Evolutionary conservation across 2,329 filamentous ascomycete genomes (phyloP), one percentile per base, ranked within the genome.

Genomic region (Xylariomycetidae sp.): DNA sequence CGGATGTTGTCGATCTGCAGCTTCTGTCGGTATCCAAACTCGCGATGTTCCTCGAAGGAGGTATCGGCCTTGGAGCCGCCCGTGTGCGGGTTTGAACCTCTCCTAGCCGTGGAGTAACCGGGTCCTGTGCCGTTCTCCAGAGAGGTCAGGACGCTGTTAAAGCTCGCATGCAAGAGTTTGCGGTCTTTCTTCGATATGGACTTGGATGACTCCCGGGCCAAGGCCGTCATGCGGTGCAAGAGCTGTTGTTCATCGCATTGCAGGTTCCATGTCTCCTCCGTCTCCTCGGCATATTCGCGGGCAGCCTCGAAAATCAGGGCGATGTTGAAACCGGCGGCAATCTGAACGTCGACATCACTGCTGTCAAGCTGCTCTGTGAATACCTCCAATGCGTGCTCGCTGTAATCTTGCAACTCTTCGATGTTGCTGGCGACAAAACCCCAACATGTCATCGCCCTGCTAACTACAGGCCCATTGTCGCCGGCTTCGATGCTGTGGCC

Each of bases 351-450:
- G 1, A 79, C 66, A 38, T 88, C 80, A 19, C 70, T 70, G 55
- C 84, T 88, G 39, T 89, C 80, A 13, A 95, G 80, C 59, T 94
- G 88, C 30, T 94, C 88, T 26, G 86, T 80, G 48, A 95, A 88
- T 2, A 82, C 80, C 33, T 92, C 84, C 49, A 92, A 74, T 12
- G 85, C 82, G 17, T 77, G 64, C 43, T 87, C 80, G 19, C 82
- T 86, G 40, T 80, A 71, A 12, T 75, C 72, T 46, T 85, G 78
- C 27, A 88, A 69, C 49, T 90, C 85, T 4, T 88, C 82, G 6
- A 90, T 65, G 40, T 85, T 77, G 4, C 84, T 88, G 5, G 84
- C 85, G 5, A 94, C 72, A 44, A 90, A 83, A 1, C 82, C 82
- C 85, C 87, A 94, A 38, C 82, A 78, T 44, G 83, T 74, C 2